Evolutionary conservation across 495 filamentous ascomycete genomes (phyloP).

Genomic region (Penicillium soppii): DNA sequence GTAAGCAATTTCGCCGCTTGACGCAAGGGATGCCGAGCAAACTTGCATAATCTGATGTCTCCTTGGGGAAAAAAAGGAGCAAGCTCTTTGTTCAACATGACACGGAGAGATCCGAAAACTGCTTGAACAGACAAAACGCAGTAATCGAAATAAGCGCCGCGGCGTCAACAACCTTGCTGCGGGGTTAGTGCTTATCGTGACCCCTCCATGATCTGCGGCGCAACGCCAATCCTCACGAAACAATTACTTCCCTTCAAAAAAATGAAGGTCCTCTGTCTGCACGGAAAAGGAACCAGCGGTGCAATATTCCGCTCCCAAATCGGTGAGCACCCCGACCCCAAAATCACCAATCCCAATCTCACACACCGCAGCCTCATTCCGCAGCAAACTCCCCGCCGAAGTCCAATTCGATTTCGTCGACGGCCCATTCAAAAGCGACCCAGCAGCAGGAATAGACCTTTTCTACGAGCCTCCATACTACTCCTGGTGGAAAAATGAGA

Average conservation of each 20-base stretch:
- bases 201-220: not conserved
- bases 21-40: not conserved
- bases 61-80: too few species aligned
- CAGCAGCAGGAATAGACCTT: slow-evolving; percentile 54
- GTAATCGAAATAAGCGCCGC: not conserved
- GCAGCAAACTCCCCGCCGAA: slow-evolving; percentile 32
- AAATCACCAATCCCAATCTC: slow-evolving; percentile 18
- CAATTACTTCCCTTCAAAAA: too few species aligned
- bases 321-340: slow-evolving; percentile 29
- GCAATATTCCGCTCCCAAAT: slow-evolving; percentile 59
- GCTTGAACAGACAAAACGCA: not conserved
- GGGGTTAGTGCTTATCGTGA: not conserved
- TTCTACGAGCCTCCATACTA: slow-evolving; percentile 51
- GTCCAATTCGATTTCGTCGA: slow-evolving; percentile 58
- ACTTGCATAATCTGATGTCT: too few species aligned
- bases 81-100: too few species aligned
- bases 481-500: slow-evolving; percentile 46
- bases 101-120: too few species aligned
- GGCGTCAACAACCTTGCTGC: not conserved
- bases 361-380: slow-evolving; percentile 40
- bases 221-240: too few species aligned
- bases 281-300: slow-evolving; percentile 61
- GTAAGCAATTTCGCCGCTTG: not conserved
- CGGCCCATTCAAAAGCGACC: slow-evolving; percentile 38
- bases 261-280: slow-evolving; percentile 63